These are phyloP conservation scores for Gossypium thurberi DNA, from an alignment of 345 rosid genomes.

Conservation along the genomic window DNA sequence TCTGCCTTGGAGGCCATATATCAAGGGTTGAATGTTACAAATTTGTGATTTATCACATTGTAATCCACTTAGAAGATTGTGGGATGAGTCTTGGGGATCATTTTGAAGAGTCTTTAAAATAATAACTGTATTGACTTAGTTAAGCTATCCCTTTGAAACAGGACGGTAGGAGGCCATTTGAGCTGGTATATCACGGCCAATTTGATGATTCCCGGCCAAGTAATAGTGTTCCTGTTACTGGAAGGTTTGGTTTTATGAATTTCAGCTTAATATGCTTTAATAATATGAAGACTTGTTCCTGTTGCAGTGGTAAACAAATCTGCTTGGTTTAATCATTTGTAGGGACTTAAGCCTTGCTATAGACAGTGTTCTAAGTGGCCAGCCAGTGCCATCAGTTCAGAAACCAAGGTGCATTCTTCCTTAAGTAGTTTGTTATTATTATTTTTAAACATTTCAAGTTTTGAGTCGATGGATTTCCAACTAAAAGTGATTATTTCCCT, in stretches of 20 bases:
- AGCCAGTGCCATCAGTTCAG: constrained; percentile 52
- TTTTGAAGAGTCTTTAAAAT: not conserved
- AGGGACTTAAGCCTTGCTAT: constrained; percentile 75
- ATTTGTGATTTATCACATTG: not conserved
- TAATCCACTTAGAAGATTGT: not conserved
- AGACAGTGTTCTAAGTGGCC: constrained; percentile 71
- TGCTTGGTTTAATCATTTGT: constrained; percentile 9
- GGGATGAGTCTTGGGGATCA: not conserved
- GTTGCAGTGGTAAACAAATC: constrained; percentile 3
- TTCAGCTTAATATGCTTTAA: not conserved
- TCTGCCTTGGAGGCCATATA: not conserved
- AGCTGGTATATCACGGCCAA: constrained; percentile 87
- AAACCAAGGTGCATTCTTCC: constrained; percentile 57
- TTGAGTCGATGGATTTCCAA: constrained; percentile 11
- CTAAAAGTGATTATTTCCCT: constrained; percentile 13
- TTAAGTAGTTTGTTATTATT: not conserved
- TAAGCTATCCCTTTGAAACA: constrained; percentile 17
- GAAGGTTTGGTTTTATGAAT: constrained; percentile 48
- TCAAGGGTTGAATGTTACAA: constrained; percentile 2
- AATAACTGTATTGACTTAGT: not conserved
- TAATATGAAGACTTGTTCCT: not conserved
- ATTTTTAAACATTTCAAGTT: not conserved
- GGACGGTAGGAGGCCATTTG: constrained; percentile 91
- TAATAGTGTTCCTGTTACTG: constrained; percentile 54
- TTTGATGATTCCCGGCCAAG: constrained; percentile 89